These are phyloP conservation scores for Hebeloma cylindrosporum DNA, from an alignment of 768 basidiomycete genomes.

Conservation along the genomic window DNA sequence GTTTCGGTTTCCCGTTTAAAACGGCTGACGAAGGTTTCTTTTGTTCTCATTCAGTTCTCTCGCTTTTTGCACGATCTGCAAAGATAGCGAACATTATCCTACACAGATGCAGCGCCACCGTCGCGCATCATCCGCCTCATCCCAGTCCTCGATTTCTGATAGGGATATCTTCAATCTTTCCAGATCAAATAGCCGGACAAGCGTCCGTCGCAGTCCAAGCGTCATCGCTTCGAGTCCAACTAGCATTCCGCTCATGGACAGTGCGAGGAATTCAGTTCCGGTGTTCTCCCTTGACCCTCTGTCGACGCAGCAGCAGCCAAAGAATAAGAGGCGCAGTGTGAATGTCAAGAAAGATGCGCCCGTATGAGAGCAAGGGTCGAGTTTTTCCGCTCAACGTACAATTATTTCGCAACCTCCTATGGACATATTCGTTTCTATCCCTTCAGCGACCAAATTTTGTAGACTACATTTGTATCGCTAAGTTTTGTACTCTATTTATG, in stretches of 20 bases:
- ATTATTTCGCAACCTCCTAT: too few relatives aligned
- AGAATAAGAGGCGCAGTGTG: constrained; percentile 19
- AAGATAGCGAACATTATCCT: constrained; percentile 73
- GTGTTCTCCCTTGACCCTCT: constrained; percentile 20
- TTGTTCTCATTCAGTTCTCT: constrained; percentile 55
- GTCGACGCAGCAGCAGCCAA: constrained; percentile 19
- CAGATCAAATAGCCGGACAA: constrained; percentile 42
- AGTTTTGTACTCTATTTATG: too few relatives aligned
- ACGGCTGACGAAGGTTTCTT: not conserved
- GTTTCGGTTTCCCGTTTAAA: not conserved
- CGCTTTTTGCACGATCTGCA: constrained; percentile 74
- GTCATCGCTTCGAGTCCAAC: constrained; percentile 33
- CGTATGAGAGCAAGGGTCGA: constrained; percentile 4
- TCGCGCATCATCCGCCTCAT: constrained; percentile 71
- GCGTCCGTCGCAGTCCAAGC: constrained; percentile 34
- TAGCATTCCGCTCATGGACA: constrained; percentile 25
- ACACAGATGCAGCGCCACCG: constrained; percentile 77
- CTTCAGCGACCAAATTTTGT: too few relatives aligned
- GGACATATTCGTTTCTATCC: too few relatives aligned
- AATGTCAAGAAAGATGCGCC: constrained; percentile 20
- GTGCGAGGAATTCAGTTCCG: constrained; percentile 21
- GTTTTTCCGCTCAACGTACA: too few relatives aligned
- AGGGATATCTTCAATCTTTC: constrained; percentile 38
- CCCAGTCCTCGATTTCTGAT: constrained; percentile 51
- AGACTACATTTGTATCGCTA: too few relatives aligned